Evolutionary conservation across 202 grass and related monocot species (phyloP), one percentile per base, ranked within the genome.

Genomic region (Setaria italica): DNA sequence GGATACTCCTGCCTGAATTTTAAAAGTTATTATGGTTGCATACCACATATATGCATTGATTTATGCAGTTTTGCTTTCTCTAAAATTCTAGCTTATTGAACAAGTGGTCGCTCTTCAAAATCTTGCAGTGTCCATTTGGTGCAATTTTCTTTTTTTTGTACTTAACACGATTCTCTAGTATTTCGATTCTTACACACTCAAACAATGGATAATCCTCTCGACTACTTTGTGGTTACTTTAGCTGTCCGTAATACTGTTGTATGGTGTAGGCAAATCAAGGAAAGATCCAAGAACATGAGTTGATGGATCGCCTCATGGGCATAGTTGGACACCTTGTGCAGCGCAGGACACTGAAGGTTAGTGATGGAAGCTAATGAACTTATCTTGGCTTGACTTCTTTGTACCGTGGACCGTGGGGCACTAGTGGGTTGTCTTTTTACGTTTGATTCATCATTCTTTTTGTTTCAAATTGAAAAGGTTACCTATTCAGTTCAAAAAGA

Each of bases 281-380:
- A 68, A 96, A 99, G 82, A 83, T 90, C 56, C 87, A 93, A 89
- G 92, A 99, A 90, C 89, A 97, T 59, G 92, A 90, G 53, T 90
- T 99, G 65, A 91, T 91, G 32, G 86, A 97, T 78, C 90, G 97
- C 15, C 92, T 99, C 58, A 99, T 99, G 97, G 90, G 90, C 87
- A 99, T 94, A 88, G 81, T 99, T 88, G 97, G 97, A 76, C 97
- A 99, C 80, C 86, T 99, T 84, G 92, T 99, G 58, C 93, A 90
- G 77, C 93, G 97, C 43, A 96, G 91, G 86, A 99, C 97, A 62
- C 76, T 99, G 78, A 96, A 92, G 94, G 97, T 99, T 72, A 85
- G 81, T 56, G 70, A 78, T 50, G 10, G 62, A 87, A 82, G 66
- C 70, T 74, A 81, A 41, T 51, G 73, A 80, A 20, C 21, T 77